A percentile compares a stretch with the other conserved stretches of the same genome.
Evolutionary conservation across 768 basidiomycete genomes (phyloP).

Genomic region (Tremella fuciformis): DNA sequence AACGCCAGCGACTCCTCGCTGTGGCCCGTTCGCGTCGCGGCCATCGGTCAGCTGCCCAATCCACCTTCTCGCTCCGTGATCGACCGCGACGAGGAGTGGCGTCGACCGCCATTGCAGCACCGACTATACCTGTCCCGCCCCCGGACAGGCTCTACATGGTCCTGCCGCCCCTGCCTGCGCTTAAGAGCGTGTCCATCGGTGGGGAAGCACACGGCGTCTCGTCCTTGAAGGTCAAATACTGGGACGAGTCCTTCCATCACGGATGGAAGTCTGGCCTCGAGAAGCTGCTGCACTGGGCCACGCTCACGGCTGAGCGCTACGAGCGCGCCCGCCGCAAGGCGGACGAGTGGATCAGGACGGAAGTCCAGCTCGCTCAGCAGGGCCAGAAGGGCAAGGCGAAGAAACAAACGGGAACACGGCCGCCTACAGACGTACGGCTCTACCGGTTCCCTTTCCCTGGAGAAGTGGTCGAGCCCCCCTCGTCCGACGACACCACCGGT

Average conservation of each 20-base stretch:
- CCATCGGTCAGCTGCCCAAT: slow-evolving; percentile 46
- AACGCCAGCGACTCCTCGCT: slow-evolving; percentile 23
- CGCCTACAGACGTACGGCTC: slow-evolving; percentile 43
- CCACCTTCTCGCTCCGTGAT: slow-evolving; percentile 50
- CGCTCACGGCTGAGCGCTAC: slow-evolving; percentile 46
- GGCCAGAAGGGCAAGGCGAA: not conserved
- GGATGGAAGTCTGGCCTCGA: slow-evolving; percentile 50
- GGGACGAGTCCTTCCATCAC: slow-evolving; percentile 44
- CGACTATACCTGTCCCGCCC: slow-evolving; percentile 32
- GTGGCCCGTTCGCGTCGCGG: slow-evolving; percentile 35
- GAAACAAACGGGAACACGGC: slow-evolving; percentile 24
- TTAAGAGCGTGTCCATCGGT: slow-evolving; percentile 48
- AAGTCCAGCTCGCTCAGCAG: slow-evolving; percentile 5
- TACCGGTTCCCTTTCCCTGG: slow-evolving; percentile 42
- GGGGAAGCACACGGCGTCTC: slow-evolving; percentile 43
- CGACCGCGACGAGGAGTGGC: slow-evolving; percentile 27
- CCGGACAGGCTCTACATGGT: slow-evolving; percentile 44
- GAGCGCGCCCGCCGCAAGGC: slow-evolving; percentile 47
- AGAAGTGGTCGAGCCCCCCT: slow-evolving; percentile 19
- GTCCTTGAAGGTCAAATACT: slow-evolving; percentile 29
- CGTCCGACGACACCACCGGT: slow-evolving; percentile 9
- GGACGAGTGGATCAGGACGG: slow-evolving; percentile 39
- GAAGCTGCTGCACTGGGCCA: slow-evolving; percentile 47
- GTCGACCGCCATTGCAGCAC: slow-evolving; percentile 15
- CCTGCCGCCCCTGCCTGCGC: slow-evolving; percentile 45